These are phyloP conservation scores for Phytophthora boehmeriae DNA, from an alignment of 352 stramenopile genomes.

Conservation along the genomic window DNA sequence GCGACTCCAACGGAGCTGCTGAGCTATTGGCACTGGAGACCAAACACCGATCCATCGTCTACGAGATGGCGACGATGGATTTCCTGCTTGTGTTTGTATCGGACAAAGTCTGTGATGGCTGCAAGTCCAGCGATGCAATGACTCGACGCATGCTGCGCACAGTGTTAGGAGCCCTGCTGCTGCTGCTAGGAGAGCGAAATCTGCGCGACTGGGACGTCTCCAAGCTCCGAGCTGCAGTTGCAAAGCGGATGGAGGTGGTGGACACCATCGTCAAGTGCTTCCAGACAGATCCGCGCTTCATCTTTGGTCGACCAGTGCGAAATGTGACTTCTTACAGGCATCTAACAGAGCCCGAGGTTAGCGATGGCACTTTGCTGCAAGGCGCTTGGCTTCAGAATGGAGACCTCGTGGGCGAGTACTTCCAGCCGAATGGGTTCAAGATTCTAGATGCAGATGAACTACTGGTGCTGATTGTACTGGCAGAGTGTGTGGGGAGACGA, in stretches of 20 bases:
- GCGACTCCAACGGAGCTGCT: constrained; percentile 3
- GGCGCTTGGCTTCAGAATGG: constrained; percentile 31
- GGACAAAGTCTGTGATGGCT: constrained; percentile 24
- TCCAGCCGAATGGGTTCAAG: constrained; percentile 3
- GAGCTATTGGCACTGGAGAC: constrained; percentile 37
- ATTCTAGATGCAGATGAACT: constrained; percentile 22
- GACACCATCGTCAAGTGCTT: constrained; percentile 37
- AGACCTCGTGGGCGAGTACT: constrained; percentile 27
- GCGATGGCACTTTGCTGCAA: constrained; percentile 20
- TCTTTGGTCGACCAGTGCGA: constrained; percentile 36
- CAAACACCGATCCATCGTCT: constrained; percentile 37
- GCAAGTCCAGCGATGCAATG: constrained; percentile 3
- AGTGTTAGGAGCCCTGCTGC: constrained; percentile 20
- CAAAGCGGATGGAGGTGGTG: constrained; percentile 37
- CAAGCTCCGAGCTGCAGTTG: constrained; percentile 39
- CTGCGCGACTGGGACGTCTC: constrained; percentile 36
- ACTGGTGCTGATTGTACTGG: constrained; percentile 23
- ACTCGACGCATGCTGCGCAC: constrained; percentile 37
- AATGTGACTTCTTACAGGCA: constrained; percentile 16
- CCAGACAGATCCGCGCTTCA: constrained; percentile 23
- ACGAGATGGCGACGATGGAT: constrained; percentile 33
- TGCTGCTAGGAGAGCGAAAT: constrained; percentile 27
- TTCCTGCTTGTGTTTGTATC: constrained; percentile 41
- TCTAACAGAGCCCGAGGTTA: constrained; percentile 21
- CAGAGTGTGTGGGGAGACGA: constrained; percentile 24